Percentiles rank a stretch among this genome's conserved stretches.
These are phyloP conservation scores for Saksenaea oblongispora DNA, from an alignment of 371 early-diverging fungal species.

Conservation along the genomic window DNA sequence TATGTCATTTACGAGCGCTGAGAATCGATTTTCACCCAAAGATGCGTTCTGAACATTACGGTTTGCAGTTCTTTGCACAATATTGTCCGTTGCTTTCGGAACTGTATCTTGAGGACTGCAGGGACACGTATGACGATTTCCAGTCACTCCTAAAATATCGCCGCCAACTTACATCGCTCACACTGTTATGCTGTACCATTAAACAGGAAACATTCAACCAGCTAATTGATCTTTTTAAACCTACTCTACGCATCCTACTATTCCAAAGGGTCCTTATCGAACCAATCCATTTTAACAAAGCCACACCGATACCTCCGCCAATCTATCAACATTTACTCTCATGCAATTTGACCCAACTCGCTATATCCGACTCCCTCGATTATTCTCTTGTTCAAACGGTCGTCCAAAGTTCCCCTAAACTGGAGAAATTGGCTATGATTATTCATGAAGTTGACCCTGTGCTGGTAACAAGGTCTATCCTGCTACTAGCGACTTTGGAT, in stretches of 20 bases:
- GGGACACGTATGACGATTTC: conserved; percentile 51
- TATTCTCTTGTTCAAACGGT: conserved; percentile 20
- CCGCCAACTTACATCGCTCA: conserved; percentile 30
- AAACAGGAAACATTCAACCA: conserved; percentile 27
- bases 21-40: conserved; percentile 47
- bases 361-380: conserved; percentile 38
- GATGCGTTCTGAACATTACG: conserved; percentile 41
- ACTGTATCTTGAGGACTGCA: conserved; percentile 44
- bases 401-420: conserved; percentile 24
- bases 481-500: conserved; percentile 16
- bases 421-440: conserved; percentile 41
- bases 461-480: conserved; percentile 18
- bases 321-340: conserved; percentile 16
- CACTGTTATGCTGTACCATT: conserved; percentile 40
- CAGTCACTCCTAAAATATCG: conserved; percentile 21
- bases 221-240: conserved; percentile 15
- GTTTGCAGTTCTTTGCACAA: conserved; percentile 36
- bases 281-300: conserved; percentile 19
- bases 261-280: conserved; percentile 41
- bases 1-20: conserved; percentile 37
- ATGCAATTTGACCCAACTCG: conserved; percentile 29
- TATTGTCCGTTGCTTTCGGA: conserved; percentile 37
- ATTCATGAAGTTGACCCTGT: conserved; percentile 34
- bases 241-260: conserved; percentile 18
- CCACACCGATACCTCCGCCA: conserved; percentile 21